These are phyloP conservation scores for Metschnikowia bowlesiae DNA, from an alignment of 805 yeast species.

Conservation along the genomic window DNA sequence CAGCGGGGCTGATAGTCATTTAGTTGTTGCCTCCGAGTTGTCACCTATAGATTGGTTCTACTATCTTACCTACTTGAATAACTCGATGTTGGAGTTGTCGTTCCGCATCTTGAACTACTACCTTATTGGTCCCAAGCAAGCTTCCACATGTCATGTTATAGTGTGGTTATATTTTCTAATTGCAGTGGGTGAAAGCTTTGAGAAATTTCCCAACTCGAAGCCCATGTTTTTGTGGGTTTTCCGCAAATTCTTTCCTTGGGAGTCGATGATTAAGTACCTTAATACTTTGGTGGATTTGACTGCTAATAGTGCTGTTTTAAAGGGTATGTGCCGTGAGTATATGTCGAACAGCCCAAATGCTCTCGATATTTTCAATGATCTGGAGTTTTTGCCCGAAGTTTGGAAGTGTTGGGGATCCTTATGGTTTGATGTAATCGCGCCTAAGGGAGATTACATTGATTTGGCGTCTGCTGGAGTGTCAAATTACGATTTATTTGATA, in stretches of 20 bases:
- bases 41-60: constrained; percentile 50
- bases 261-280: constrained; percentile 55
- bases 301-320: constrained; percentile 23
- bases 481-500: constrained; percentile 52
- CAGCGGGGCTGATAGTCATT: constrained; percentile 27
- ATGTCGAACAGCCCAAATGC: constrained; percentile 29
- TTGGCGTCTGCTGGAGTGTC: constrained; percentile 53
- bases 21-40: constrained; percentile 32
- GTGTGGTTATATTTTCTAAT: constrained; percentile 74
- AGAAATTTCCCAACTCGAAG: constrained; percentile 41
- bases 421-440: constrained; percentile 63
- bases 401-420: constrained; percentile 85
- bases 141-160: constrained; percentile 67
- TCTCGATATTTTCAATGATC: constrained; percentile 48
- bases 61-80: constrained; percentile 51
- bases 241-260: constrained; percentile 64
- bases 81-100: constrained; percentile 64
- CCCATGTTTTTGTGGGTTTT: constrained; percentile 49
- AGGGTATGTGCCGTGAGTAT: constrained; percentile 20
- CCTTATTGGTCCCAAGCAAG: constrained; percentile 64
- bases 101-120: constrained; percentile 64
- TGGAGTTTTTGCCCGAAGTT: constrained; percentile 66
- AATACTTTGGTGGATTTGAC: constrained; percentile 48
- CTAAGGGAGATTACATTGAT: constrained; percentile 50
- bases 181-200: constrained; percentile 55